Base-by-base conservation (phyloP, 176 grass and related monocot genomes). In the Luzula sylvatica region DNA sequence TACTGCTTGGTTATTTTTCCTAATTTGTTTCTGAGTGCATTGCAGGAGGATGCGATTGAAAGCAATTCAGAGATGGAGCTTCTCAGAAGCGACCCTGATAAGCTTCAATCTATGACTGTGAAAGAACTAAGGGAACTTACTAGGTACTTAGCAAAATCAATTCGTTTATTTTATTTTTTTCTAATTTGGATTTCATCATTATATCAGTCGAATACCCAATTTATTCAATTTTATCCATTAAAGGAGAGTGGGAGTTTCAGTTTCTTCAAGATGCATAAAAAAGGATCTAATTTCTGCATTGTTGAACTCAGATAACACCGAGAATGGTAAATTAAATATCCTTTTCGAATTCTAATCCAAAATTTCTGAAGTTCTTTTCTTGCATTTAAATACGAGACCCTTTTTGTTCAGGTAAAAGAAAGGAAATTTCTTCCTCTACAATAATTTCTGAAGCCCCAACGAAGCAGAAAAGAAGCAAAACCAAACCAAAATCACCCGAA, bases 221-320 rank as follows among this genome's bases (percentile, higher is more conserved):
- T 24, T 60, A 8, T 43, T 60, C 43, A 39, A 38, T 11, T 20
- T 42, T 43, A 30, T 17, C 21, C 44, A 64, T 45, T 27, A 64
- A 48, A 64, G 60, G 60, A 50, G 11, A 23, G 43, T 50, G 13
- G 60, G 60, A 30, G 29, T 64, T 55, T 52, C 84, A 30, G 29
- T 64, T 55, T 52, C 84, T 24, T 51, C 27, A 22, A 89, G 52
- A 67, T 83, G 90, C 41, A 95, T 55, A 50, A 95, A 88, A 47
- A 95, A 86, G 63, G 80, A 88, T 28, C 76, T 88, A 49, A 67
- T 95, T 28, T 82, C 80, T 2, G 74, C 80, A 44, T 23, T 95
- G 28, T 63, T 78, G 70, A 20, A 57, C 62, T 76, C 67, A 62
- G n/a, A 55, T 8, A 26, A 41, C 13, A 56, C 54, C 23, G 53